Percentiles rank a stretch among this genome's conserved stretches.
phyloP scores from a whole-genome alignment of 768 basidiomycete species.

The Chalciporus chontae region DNA sequence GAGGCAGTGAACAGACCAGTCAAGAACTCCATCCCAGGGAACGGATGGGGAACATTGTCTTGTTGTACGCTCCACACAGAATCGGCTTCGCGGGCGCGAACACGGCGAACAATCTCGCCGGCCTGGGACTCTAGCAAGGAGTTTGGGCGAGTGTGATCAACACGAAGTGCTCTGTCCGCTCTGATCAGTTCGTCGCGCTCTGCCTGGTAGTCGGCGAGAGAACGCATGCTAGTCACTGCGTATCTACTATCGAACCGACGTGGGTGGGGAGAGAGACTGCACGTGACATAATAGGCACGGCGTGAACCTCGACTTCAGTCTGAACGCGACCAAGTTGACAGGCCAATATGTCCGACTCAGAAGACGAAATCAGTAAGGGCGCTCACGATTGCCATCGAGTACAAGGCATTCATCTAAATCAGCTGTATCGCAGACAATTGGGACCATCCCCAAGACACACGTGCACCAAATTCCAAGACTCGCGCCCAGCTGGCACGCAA shows the following conservation, averaged over 20 bases:
- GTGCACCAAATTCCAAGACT: conserved; percentile 9
- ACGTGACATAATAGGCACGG: conserved; percentile 6
- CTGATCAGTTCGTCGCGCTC: conserved; percentile 30
- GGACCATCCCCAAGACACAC: conserved; percentile 11
- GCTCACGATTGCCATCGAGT: neutral
- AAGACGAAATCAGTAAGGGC: conserved; percentile 31
- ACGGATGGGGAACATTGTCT: conserved; percentile 54
- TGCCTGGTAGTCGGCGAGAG: conserved; percentile 19
- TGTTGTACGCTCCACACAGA: conserved; percentile 59
- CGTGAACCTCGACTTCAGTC: neutral
- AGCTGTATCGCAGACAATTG: conserved; percentile 22
- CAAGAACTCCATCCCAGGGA: conserved; percentile 77
- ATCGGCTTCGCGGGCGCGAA: conserved; percentile 52
- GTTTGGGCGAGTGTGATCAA: conserved; percentile 37
- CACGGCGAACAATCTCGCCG: conserved; percentile 50
- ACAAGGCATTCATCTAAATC: conserved; percentile 23
- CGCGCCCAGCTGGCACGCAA: conserved; percentile 18
- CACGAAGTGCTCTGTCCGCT: conserved; percentile 47
- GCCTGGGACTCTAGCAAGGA: conserved; percentile 46
- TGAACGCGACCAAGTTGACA: conserved; percentile 5
- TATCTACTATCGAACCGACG: too few relatives aligned
- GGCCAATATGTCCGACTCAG: conserved; percentile 25
- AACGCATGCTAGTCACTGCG: neutral
- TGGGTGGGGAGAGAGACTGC: too few relatives aligned
- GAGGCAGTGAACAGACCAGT: conserved; percentile 45